phyloP scores from a whole-genome alignment of 345 rosid genomes.

The Salix brachista region DNA sequence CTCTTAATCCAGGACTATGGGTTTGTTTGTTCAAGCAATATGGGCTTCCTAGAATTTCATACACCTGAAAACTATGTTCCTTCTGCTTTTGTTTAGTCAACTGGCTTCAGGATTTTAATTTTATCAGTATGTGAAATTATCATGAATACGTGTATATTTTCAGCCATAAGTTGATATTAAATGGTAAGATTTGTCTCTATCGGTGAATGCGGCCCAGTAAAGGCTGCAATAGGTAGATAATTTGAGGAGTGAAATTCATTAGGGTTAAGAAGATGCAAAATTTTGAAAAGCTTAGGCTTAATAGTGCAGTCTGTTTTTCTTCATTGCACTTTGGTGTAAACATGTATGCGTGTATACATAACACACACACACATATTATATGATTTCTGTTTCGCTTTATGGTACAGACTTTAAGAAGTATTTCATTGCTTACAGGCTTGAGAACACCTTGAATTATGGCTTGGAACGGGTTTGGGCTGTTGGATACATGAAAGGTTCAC shows the following conservation, averaged over 20 bases:
- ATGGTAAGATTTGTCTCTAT: not conserved
- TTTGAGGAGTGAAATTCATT: not conserved
- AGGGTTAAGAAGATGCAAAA: not conserved
- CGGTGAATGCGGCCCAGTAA: not conserved
- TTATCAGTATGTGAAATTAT: not conserved
- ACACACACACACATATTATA: no score
- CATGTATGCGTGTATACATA: no score
- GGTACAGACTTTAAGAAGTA: not conserved
- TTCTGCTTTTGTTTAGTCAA: not conserved
- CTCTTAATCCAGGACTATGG: not conserved
- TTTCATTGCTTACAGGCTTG: slow-evolving; percentile 57
- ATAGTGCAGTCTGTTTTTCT: not conserved
- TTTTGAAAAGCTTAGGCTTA: not conserved
- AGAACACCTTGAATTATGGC: slow-evolving; percentile 83
- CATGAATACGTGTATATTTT: not conserved
- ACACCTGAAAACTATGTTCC: not conserved
- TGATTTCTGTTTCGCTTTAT: not conserved
- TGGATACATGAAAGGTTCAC: slow-evolving; percentile 82
- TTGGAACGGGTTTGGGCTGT: slow-evolving; percentile 98
- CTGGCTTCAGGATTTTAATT: not conserved
- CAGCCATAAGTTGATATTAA: not conserved
- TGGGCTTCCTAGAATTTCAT: not conserved
- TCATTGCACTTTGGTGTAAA: not conserved
- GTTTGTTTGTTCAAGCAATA: no score
- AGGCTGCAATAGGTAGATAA: not conserved